Evolutionary conservation across 2,329 filamentous ascomycete genomes (phyloP).

Genomic region (Pyricularia grisea): DNA sequence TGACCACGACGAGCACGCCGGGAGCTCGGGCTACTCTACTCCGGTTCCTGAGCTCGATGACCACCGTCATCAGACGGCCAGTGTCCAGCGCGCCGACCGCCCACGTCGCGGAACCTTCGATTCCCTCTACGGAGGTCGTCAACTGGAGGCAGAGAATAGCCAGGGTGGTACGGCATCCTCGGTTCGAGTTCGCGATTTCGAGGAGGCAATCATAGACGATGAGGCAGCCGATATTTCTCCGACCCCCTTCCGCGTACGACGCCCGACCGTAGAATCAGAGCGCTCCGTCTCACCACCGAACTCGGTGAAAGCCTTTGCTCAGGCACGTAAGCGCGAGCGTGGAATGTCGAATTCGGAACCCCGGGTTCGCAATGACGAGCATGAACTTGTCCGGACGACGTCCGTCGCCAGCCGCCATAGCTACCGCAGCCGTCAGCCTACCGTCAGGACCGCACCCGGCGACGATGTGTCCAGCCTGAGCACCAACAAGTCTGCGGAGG

Average conservation of each 20-base stretch:
- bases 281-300: slow-evolving; percentile 83
- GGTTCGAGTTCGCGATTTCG: slow-evolving; percentile 65
- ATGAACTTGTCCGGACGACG: slow-evolving; percentile 57
- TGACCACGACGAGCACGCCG: slow-evolving; percentile 49
- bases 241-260: slow-evolving; percentile 34
- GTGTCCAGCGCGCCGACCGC: slow-evolving; percentile 50
- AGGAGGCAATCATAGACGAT: slow-evolving; percentile 76
- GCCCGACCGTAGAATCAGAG: slow-evolving; percentile 43
- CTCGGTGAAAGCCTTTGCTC: slow-evolving; percentile 94
- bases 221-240: slow-evolving; percentile 43
- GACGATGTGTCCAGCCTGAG: slow-evolving; percentile 53
- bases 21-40: slow-evolving; percentile 59
- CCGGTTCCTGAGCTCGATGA: slow-evolving; percentile 79
- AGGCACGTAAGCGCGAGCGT: slow-evolving; percentile 76
- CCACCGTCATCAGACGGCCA: slow-evolving; percentile 61
- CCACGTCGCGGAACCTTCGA: slow-evolving; percentile 65
- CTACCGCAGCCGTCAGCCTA: slow-evolving; percentile 45
- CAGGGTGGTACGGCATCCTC: slow-evolving; percentile 30
- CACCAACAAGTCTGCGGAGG: slow-evolving; percentile 65
- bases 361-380: slow-evolving; percentile 24
- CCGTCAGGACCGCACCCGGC: slow-evolving; percentile 29
- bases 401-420: slow-evolving; percentile 54
- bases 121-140: slow-evolving; percentile 48
- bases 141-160: slow-evolving; percentile 13
- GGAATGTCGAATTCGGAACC: slow-evolving; percentile 48